phyloP scores from a whole-genome alignment of 2,329 filamentous ascomycete genomes.

The Nannizzia gypsea region DNA sequence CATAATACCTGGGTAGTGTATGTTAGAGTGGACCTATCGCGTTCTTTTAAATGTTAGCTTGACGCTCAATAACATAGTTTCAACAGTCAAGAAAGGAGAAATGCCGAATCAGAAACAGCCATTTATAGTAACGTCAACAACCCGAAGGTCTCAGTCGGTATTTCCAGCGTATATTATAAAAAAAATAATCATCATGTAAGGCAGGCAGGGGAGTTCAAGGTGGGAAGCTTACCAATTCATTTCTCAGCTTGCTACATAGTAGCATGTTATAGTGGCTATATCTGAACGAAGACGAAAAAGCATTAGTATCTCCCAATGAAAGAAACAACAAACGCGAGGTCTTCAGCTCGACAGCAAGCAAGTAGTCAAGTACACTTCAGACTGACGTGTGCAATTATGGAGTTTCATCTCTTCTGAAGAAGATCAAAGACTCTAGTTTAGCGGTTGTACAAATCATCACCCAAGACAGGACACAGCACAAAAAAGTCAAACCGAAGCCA shows the following conservation, averaged over 20 bases:
- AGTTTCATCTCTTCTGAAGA: constrained; percentile 59
- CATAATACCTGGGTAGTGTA: constrained; percentile 1
- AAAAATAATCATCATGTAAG: constrained; percentile 17
- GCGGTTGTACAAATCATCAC: constrained; percentile 77
- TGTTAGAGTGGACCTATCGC: not conserved
- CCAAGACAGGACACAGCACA: constrained; percentile 26
- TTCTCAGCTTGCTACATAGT: constrained; percentile 6
- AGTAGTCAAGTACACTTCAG: constrained; percentile 42
- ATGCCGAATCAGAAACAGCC: constrained; percentile 38
- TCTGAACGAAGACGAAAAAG: not conserved
- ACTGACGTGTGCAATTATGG: constrained; percentile 74
- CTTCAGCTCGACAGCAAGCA: not conserved
- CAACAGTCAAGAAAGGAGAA: not conserved
- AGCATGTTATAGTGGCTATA: not conserved
- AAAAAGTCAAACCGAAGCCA: constrained; percentile 11
- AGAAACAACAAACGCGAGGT: not conserved
- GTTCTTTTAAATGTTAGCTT: not conserved
- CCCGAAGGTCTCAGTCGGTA: constrained; percentile 71
- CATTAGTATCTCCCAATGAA: not conserved
- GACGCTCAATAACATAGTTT: not conserved
- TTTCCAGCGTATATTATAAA: constrained; percentile 65
- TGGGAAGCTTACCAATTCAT: not conserved
- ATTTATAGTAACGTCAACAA: constrained; percentile 65
- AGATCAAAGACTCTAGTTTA: constrained; percentile 98
- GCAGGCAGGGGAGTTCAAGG: not conserved